Evolutionary conservation across 2,329 filamentous ascomycete genomes (phyloP).

Genomic region (Aspergillus unguis): DNA sequence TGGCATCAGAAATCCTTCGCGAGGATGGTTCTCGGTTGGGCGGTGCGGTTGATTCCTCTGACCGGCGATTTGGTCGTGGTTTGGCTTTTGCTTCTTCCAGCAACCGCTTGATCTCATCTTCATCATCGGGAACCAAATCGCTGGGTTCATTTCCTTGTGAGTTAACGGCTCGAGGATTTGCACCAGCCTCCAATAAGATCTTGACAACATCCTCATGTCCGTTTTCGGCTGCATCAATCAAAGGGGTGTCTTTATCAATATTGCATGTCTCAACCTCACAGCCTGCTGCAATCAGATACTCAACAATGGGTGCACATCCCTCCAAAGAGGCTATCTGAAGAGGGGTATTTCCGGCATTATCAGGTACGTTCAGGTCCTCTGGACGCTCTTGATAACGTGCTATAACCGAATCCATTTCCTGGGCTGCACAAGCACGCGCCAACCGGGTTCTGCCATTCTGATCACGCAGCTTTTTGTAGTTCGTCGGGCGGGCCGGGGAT

Average conservation of each 20-base stretch:
- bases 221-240: slow-evolving; percentile 96
- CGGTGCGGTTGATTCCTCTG: slow-evolving; percentile 40
- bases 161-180: slow-evolving; percentile 87
- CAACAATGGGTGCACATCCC: slow-evolving; percentile 81
- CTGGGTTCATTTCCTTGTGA: slow-evolving; percentile 89
- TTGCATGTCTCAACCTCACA: slow-evolving; percentile 79
- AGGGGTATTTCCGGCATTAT: slow-evolving; percentile 95
- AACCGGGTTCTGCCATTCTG: slow-evolving; percentile 87
- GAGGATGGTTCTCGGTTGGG: slow-evolving; percentile 39
- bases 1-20: slow-evolving; percentile 44
- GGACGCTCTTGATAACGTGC: slow-evolving; percentile 72
- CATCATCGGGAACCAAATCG: slow-evolving; percentile 76
- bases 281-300: slow-evolving; percentile 77
- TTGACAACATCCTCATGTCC: slow-evolving; percentile 85
- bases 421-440: slow-evolving; percentile 83
- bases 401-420: slow-evolving; percentile 76
- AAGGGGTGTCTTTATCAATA: slow-evolving; percentile 81
- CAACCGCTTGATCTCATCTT: slow-evolving; percentile 70
- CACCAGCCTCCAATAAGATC: slow-evolving; percentile 77
- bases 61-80: slow-evolving; percentile 45
- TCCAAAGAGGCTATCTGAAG: slow-evolving; percentile 89
- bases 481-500: slow-evolving; percentile 63
- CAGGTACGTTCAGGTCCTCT: slow-evolving; percentile 81
- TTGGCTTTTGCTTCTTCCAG: slow-evolving; percentile 63
- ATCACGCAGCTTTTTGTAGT: slow-evolving; percentile 82